A percentile compares a stretch with the other conserved stretches of the same genome.
These are phyloP conservation scores for Epicoccum nigrum DNA, from an alignment of 2,329 filamentous ascomycete species.

Conservation along the genomic window DNA sequence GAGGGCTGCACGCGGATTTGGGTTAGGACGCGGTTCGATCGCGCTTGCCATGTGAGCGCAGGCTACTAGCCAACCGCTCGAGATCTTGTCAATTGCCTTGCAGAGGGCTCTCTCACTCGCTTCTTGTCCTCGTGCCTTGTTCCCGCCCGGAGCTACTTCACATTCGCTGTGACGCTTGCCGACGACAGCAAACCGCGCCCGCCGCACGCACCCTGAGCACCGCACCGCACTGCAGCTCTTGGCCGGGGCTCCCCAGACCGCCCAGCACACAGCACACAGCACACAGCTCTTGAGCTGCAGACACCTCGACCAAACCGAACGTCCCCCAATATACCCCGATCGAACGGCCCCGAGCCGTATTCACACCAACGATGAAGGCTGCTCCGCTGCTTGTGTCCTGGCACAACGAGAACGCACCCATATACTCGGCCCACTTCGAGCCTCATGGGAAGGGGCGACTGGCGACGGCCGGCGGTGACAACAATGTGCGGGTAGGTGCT, in stretches of 20 bases:
- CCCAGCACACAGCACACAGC: conserved; percentile 12
- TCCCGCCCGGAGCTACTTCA: not conserved
- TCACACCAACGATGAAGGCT: conserved; percentile 75
- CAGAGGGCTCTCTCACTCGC: conserved; percentile 10
- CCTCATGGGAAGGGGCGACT: conserved; percentile 87
- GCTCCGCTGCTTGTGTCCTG: conserved; percentile 96
- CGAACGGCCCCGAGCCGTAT: conserved; percentile 31
- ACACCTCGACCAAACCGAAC: not conserved
- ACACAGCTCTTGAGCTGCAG: conserved; percentile 8
- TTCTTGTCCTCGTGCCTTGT: not conserved
- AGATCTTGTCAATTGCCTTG: conserved; percentile 27
- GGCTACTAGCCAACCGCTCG: conserved; percentile 15
- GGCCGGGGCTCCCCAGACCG: conserved; percentile 12
- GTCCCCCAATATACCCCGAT: not conserved
- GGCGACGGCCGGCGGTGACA: conserved; percentile 93
- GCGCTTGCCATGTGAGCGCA: conserved; percentile 25
- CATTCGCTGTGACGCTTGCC: conserved; percentile 8
- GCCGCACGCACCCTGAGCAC: conserved; percentile 13
- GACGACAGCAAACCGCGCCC: conserved; percentile 18
- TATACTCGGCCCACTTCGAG: conserved; percentile 98
- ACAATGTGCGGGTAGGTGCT: conserved; percentile 82
- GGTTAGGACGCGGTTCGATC: conserved; percentile 29
- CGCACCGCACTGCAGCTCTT: conserved; percentile 9
- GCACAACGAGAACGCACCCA: conserved; percentile 96
- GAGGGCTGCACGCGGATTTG: conserved; percentile 20